Base-by-base conservation (phyloP, 2,329 filamentous ascomycete genomes). In the Thielaviopsis euricoi region DNA sequence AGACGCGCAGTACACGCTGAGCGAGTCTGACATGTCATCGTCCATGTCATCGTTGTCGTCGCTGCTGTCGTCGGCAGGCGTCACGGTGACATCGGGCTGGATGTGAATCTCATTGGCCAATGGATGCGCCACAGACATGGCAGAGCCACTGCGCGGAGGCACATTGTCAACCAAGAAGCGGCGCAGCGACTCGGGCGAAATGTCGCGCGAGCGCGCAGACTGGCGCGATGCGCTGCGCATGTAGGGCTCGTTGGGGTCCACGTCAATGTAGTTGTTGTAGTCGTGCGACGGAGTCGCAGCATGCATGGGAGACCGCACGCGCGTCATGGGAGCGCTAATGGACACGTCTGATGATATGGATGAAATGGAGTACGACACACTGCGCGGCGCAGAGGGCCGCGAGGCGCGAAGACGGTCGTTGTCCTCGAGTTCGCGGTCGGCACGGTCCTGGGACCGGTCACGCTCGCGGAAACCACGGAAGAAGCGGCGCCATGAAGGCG, bases 161-260 rank as follows among this genome's bases (percentile, higher is more conserved):
- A 51, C 61, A 55, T 79, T 76, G 26, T 78, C 76, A 13, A 71
- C 72, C 3, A 78, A 67, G 67, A 79, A 79, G 57, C 73, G 73
- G 48, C 72, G 73, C 52, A 79, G 68, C 2, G 77, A 79, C 58
- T 80, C 77, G 1, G 78, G 78, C 0, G 78, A 81, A 54, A 81
- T 74, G 33, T 80, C 75, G 51, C 76, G 72, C 3, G 67, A 60
- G 3, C 72, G 25, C 25, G 25, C 25, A 4, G 25, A 26, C 25
- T 26, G 33, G 33, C 33, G 33, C 15, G 33, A 40, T 5, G 33
- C 15, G 33, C 33, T 40, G 33, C 33, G 33, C 33, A 6, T 4
- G 33, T 40, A 40, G 5, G 33, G 33, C 33, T 40, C 33, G 10
- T 40, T 10, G 15, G 33, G 5, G 15, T 17, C 33, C 6, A 40